A percentile compares a stretch with the other conserved stretches of the same genome.
These are phyloP conservation scores for Penicillium sp. DNA, from an alignment of 2,329 filamentous ascomycete genomes.

Conservation along the genomic window DNA sequence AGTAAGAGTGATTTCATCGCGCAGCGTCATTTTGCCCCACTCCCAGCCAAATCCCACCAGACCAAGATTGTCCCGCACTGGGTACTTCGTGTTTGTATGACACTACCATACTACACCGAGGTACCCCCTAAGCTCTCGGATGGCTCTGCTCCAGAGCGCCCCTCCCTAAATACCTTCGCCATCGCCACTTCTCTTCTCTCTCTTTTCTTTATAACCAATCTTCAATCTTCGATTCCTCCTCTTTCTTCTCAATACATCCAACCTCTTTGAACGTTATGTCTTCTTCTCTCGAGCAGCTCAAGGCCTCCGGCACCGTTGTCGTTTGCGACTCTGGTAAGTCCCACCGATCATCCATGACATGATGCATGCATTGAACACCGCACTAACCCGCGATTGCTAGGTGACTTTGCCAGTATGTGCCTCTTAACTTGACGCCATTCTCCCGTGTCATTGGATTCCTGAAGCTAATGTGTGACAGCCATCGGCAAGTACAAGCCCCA, in stretches of 20 bases:
- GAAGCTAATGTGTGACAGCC: slow-evolving; percentile 57
- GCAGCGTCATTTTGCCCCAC: slow-evolving; percentile 32
- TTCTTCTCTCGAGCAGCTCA: slow-evolving; percentile 93
- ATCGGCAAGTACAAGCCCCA: slow-evolving; percentile 99
- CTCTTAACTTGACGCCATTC: slow-evolving; percentile 17
- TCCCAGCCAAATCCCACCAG: slow-evolving; percentile 18
- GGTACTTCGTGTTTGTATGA: slow-evolving; percentile 23
- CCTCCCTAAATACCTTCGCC: slow-evolving; percentile 28
- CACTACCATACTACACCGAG: neutral
- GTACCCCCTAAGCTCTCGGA: slow-evolving; percentile 18
- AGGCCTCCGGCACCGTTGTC: slow-evolving; percentile 93
- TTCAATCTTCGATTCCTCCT: slow-evolving; percentile 22
- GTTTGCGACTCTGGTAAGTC: slow-evolving; percentile 92
- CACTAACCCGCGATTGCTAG: slow-evolving; percentile 46
- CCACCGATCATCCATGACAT: slow-evolving; percentile 5
- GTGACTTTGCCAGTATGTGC: slow-evolving; percentile 77
- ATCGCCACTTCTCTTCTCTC: slow-evolving; percentile 25
- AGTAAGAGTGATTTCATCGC: slow-evolving; percentile 23
- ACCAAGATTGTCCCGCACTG: slow-evolving; percentile 1
- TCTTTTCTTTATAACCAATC: slow-evolving; percentile 16
- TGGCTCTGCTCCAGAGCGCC: slow-evolving; percentile 19
- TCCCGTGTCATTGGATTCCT: neutral
- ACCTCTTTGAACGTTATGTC: slow-evolving; percentile 63
- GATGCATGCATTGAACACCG: slow-evolving; percentile 13
- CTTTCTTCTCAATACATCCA: neutral